Percentiles rank a stretch among this genome's conserved stretches.
These are phyloP conservation scores for Cornus kousa DNA, from an alignment of 148 eudicot species.

Conservation along the genomic window DNA sequence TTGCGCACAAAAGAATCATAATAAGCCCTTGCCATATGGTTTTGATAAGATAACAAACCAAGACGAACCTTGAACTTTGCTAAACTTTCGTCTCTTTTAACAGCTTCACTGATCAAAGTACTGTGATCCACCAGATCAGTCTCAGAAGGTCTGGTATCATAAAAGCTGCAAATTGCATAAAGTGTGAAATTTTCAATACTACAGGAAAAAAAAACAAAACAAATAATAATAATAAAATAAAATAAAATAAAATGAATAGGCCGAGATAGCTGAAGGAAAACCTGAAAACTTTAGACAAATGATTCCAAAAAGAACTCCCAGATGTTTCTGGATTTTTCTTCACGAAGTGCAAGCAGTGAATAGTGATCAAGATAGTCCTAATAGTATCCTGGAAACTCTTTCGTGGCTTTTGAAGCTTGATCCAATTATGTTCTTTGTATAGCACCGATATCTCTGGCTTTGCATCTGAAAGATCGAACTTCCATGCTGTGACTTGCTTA, in stretches of 20 bases:
- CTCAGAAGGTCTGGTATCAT: slow-evolving; percentile 55
- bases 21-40: not conserved
- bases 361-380: slow-evolving; percentile 62
- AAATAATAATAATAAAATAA: no score
- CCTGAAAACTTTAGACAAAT: slow-evolving; percentile 65
- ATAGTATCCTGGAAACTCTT: slow-evolving; percentile 47
- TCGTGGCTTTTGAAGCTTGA: slow-evolving; percentile 68
- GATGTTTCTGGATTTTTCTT: slow-evolving; percentile 46
- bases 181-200: not conserved
- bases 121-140: slow-evolving; percentile 61
- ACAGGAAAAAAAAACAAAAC: not conserved
- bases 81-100: slow-evolving; percentile 53
- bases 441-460: slow-evolving; percentile 71
- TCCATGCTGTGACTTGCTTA: slow-evolving; percentile 77
- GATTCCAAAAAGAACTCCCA: slow-evolving; percentile 55
- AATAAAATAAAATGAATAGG: not conserved
- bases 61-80: slow-evolving; percentile 62
- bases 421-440: slow-evolving; percentile 61
- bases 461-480: slow-evolving; percentile 47
- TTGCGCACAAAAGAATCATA: not conserved
- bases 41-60: not conserved
- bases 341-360: slow-evolving; percentile 47
- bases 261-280: slow-evolving; percentile 17
- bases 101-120: slow-evolving; percentile 53
- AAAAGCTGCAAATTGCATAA: slow-evolving; percentile 39